Base-by-base conservation (phyloP, 768 basidiomycete genomes). In the Amanita rubescens region DNA sequence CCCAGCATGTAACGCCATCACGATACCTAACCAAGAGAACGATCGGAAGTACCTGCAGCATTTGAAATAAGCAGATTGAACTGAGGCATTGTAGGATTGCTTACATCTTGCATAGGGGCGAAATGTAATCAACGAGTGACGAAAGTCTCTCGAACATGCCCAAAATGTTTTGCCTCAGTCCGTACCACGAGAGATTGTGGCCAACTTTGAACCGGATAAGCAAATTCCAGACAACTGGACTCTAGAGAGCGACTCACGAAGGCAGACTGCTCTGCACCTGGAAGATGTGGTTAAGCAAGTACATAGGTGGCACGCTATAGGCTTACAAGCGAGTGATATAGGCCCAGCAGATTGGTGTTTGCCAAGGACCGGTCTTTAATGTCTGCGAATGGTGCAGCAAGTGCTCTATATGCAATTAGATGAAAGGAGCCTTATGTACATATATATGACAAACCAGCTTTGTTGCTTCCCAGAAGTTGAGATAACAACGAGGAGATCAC, bases 251-350 rank as follows among this genome's bases (percentile, higher is more conserved):
- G 5, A 71, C 77, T 43, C 61, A 82, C 82, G 56, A 30, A 82
- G 60, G 52, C 73, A 75, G 6, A 82, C 57, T 8, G 71, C 67
- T 55, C 71, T 67, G 58, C 77, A 81, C 17, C 81, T 82, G 39
- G 33, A 17, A 30, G 50, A 42, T 32, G 59, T 53, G 12, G 7
- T 20, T 48, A 12, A 12, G 4, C 24, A 12, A n/a, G 20, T 37
- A 5, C 15, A 7, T 43, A 19, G 24, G 10, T 11, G 38, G 1
- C 47, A 22, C n/a, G 30, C n/a, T 27, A 39, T 17, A 27, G 53
- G 27, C 22, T 14, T 19, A 46, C 3, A 27, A 53, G 20, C 10
- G 27, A 67, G 79, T 56, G 57, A 81, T 80, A 81, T 64, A 42
- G 80, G 70, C n/a, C 72, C 66, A 7, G 73, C 70, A 55, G 77